A percentile compares a stretch with the other conserved stretches of the same genome.
These are phyloP conservation scores for Dichotomocladium elegans DNA, from an alignment of 371 early-diverging fungal species.

Conservation along the genomic window DNA sequence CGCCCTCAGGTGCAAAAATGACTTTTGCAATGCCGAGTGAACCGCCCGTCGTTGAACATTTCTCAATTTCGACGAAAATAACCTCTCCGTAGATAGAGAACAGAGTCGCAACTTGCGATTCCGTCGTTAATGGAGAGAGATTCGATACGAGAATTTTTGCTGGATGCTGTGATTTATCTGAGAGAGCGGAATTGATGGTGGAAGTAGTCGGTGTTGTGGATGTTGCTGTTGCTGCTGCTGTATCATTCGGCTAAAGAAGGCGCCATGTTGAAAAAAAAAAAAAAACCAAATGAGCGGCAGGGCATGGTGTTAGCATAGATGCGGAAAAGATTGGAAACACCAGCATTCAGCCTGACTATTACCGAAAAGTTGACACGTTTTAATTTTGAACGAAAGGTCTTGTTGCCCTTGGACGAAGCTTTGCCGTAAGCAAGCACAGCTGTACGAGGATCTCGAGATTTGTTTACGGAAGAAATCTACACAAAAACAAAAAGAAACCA, in stretches of 20 bases:
- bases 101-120: slow-evolving; percentile 37
- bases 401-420: slow-evolving; percentile 25
- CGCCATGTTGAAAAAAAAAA: too few relatives aligned
- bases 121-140: slow-evolving; percentile 40
- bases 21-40: slow-evolving; percentile 55
- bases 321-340: neutral
- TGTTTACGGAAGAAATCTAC: slow-evolving; percentile 4
- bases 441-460: slow-evolving; percentile 40
- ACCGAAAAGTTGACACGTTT: slow-evolving; percentile 29
- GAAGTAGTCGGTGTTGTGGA: neutral
- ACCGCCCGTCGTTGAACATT: slow-evolving; percentile 48
- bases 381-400: slow-evolving; percentile 15
- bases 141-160: slow-evolving; percentile 33
- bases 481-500: neutral
- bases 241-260: neutral
- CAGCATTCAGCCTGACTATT: neutral
- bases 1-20: slow-evolving; percentile 40
- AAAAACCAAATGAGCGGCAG: too few relatives aligned
- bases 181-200: too few relatives aligned
- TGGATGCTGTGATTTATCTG: slow-evolving; percentile 18
- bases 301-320: too few relatives aligned
- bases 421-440: slow-evolving; percentile 25
- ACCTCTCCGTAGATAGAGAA: slow-evolving; percentile 59
- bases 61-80: slow-evolving; percentile 44
- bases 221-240: neutral